Conservation (phyloP, 345 rosid species). For the Populus euphratica region DNA sequence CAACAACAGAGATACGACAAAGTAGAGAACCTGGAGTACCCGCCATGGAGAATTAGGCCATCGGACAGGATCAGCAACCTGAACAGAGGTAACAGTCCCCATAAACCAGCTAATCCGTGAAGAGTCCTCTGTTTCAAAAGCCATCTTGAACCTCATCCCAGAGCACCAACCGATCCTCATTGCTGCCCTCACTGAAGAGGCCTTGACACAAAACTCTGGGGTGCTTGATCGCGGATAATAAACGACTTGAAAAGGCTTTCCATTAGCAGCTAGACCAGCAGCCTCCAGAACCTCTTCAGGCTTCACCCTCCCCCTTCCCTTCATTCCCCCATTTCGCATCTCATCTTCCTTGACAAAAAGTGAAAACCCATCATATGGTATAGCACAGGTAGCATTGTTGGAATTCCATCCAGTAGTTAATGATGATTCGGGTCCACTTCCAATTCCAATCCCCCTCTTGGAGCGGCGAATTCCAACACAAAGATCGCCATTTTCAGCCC, state of each 20-base stretch:
- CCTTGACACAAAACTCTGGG: conserved; percentile 28
- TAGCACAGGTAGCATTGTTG: background rate
- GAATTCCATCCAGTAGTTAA: conserved; percentile 14
- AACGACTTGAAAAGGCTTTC: conserved; percentile 24
- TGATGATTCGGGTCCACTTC: conserved; percentile 9
- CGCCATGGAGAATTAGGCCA: conserved; percentile 99
- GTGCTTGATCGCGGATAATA: conserved; percentile 27
- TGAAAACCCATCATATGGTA: conserved; percentile 14
- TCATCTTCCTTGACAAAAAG: conserved; percentile 21
- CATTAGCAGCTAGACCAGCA: conserved; percentile 18
- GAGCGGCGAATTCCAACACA: conserved; percentile 30
- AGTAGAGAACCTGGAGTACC: conserved; percentile 61
- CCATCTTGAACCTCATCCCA: conserved; percentile 33
- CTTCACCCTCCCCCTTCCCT: conserved; percentile 16
- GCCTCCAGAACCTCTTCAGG: conserved; percentile 27
- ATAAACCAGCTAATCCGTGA: conserved; percentile 29
- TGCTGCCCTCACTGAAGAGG: conserved; percentile 19
- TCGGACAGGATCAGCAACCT: conserved; percentile 63
- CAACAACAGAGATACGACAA: background rate
- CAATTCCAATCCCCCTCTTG: conserved; percentile 22
- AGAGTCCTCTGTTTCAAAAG: conserved; percentile 31
- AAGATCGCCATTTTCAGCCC: conserved; percentile 29
- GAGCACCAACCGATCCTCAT: conserved; percentile 27
- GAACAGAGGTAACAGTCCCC: conserved; percentile 27
- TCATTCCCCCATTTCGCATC: conserved; percentile 11